Evolutionary conservation across 768 basidiomycete species (phyloP), one percentile per base, ranked within the genome.

Genomic region (Leccinum subtestaceum): DNA sequence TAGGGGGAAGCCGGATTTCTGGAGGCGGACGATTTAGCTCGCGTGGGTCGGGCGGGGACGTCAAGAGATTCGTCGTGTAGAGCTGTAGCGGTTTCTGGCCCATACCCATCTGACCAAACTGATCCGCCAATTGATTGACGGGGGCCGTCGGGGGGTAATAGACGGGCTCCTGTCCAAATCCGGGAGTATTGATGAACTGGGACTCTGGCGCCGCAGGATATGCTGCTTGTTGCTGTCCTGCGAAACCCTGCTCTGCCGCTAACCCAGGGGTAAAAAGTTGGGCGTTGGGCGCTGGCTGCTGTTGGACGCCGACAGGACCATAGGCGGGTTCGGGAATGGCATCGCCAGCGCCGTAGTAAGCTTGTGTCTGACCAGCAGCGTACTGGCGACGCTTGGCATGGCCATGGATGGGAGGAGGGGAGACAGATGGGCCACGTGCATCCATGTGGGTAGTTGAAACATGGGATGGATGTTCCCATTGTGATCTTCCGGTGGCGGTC

Each of bases 311-410:
- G 29, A 60, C 55, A 6, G 74, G 71, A 27, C 74, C 70, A 56
- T 82, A 82, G 29, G 70, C 66, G 11, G 84, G 79, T 52, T 84
- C 79, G 11, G 70, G 84, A 45, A 78, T 63, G 36, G 74, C 63
- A 3, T 75, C 76, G 27, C 80, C 79, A 11, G 75, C 70, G 36
- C 85, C 84, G 64, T 93, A 93, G 72, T 95, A 95, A 3, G 84
- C 93, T 68, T 94, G 92, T 1, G 93, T 93, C 74, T 97, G 95
- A 11, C 92, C 95, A 4, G 92, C 86, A 52, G 95, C 95, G 72
- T 98, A 98, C 73, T 96, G 94, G 48, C 95, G 87, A 65, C 93
- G 88, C 75, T 92, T 89, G 55, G 77, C 56, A 63, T 82, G 79
- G 29, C 64, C 70, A 12, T 81, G 72, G n/a, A 63, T 70, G 15